Conservation (phyloP, 768 basidiomycete species). For the Lactifluus volemus region DNA sequence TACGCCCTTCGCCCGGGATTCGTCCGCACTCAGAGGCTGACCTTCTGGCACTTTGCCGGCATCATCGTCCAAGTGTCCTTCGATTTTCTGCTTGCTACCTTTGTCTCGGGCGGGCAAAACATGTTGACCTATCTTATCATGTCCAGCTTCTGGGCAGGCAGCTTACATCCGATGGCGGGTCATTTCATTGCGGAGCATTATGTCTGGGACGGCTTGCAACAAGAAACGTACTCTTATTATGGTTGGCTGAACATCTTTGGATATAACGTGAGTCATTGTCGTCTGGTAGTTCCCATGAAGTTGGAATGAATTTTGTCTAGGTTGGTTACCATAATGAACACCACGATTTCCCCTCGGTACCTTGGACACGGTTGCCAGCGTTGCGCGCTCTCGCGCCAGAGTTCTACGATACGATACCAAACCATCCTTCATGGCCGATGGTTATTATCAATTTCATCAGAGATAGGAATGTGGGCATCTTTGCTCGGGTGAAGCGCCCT, state of each 20-base stretch:
- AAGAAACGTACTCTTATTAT: conserved; percentile 98
- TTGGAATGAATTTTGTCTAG: conserved; percentile 30
- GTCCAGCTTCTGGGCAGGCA: conserved; percentile 94
- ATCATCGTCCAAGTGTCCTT: conserved; percentile 58
- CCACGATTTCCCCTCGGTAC: conserved; percentile 94
- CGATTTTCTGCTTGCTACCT: conserved; percentile 55
- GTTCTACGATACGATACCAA: conserved; percentile 82
- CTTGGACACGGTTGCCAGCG: conserved; percentile 89
- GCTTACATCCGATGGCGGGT: conserved; percentile 89
- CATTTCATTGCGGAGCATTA: conserved; percentile 99
- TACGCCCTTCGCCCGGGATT: conserved; percentile 95
- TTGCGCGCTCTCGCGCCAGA: conserved; percentile 81
- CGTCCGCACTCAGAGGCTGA: conserved; percentile 73
- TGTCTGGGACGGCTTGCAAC: conserved; percentile 82
- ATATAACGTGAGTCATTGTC: conserved; percentile 68
- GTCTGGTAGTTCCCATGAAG: background rate
- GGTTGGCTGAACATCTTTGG: conserved; percentile 83
- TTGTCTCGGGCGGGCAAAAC: conserved; percentile 30
- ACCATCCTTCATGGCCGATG: conserved; percentile 92
- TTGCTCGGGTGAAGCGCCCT: conserved; percentile 71
- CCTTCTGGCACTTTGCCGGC: conserved; percentile 82
- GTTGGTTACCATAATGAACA: conserved; percentile 99
- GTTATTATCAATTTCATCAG: conserved; percentile 91
- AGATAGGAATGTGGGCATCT: conserved; percentile 81
- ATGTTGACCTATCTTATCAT: conserved; percentile 76